Base-by-base conservation (phyloP, 352 stramenopile genomes). In the Phytophthora chlamydospora region DNA sequence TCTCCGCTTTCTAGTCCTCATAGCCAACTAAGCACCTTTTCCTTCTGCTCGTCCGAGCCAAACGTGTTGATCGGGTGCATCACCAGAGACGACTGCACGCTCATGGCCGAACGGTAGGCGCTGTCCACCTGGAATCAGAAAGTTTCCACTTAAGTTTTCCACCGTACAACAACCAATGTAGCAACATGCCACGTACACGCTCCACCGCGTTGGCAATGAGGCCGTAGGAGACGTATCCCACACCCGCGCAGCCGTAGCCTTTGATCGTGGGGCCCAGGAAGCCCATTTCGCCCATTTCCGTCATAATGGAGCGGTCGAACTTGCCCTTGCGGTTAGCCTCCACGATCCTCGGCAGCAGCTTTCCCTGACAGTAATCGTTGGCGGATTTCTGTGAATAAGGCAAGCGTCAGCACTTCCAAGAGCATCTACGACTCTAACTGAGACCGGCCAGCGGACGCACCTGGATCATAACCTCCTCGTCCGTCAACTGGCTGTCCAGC, bases 61-160 rank as follows among this genome's bases (percentile, higher is more conserved):
- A 98, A 99, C 6, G 86, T 93, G 75, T 98, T 98, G 76, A 99
- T 99, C 36, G 97, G 97, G 76, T 98, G 93, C 97, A 99, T 99
- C 29, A 99, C 97, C 14, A 99, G 75, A 39, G 91, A 98, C 49
- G 89, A 98, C 76, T 99, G 97, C 29, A 99, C 97, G 63, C 89
- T 98, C 94, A 99, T 98, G 43, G 96, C 95, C 34, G 93, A 98
- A 19, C 97, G 83, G 80, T 99, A 99, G 9, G 86, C 88, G 32
- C 92, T 98, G 84, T 99, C 97, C 4, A 99, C 84, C 75, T 90
- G 40, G 14, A 35, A 40, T 24, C 39, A 34, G 29, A 21, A 41
- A 16, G 14, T n/a, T 9, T 34, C 40, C 36, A 39, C 12, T 10
- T 56, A 24, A 61, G 32, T 12, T 13, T 4, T 44, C 13, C 24